Evolutionary conservation across 2,329 filamentous ascomycete species (phyloP).

Genomic region (Lithohypha guttulata): DNA sequence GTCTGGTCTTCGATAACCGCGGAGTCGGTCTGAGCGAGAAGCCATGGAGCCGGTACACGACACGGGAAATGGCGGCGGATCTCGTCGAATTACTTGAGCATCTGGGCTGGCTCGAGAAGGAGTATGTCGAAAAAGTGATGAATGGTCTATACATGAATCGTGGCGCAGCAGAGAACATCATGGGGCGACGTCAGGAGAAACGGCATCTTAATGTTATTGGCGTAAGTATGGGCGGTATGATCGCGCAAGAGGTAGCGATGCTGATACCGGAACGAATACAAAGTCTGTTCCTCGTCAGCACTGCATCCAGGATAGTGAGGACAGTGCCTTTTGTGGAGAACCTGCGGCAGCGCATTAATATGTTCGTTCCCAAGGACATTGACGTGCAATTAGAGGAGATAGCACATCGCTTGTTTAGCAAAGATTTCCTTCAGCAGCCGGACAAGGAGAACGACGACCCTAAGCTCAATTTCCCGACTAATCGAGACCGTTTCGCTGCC

Average conservation of each 20-base stretch:
- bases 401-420: conserved; percentile 55
- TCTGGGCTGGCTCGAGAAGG: conserved; percentile 52
- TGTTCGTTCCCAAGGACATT: conserved; percentile 58
- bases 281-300: conserved; percentile 51
- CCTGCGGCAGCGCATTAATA: conserved; percentile 45
- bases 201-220: conserved; percentile 59
- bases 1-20: conserved; percentile 71
- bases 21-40: conserved; percentile 73
- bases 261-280: conserved; percentile 21
- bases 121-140: conserved; percentile 25
- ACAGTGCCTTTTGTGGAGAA: conserved; percentile 51
- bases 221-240: conserved; percentile 84
- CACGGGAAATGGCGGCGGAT: conserved; percentile 75
- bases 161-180: not conserved
- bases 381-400: conserved; percentile 56
- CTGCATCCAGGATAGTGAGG: conserved; percentile 51
- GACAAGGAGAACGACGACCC: conserved; percentile 22
- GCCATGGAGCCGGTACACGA: conserved; percentile 67
- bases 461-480: conserved; percentile 50
- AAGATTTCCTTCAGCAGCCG: conserved; percentile 39
- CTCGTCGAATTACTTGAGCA: conserved; percentile 57
- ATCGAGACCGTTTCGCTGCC: conserved; percentile 73
- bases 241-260: conserved; percentile 63
- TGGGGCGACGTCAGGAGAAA: conserved; percentile 1
- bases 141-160: not conserved